Evolutionary conservation across 495 filamentous ascomycete species (phyloP).

Genomic region (Penicillium egyptiacum): DNA sequence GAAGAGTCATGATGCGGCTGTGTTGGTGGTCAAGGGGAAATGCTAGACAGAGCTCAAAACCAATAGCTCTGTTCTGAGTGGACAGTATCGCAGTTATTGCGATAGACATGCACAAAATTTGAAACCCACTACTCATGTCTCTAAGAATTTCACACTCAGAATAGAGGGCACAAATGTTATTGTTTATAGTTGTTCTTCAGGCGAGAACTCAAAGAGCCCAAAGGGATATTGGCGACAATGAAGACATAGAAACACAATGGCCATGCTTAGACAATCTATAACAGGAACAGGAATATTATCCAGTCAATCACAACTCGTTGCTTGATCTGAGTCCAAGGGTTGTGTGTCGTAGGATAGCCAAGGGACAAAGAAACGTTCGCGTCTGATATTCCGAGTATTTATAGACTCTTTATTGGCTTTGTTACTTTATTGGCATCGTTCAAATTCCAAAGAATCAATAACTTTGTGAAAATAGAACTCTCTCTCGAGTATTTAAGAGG

Average conservation of each 20-base stretch:
- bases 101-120: neutral
- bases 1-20: constrained; percentile 51
- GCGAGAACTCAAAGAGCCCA: neutral
- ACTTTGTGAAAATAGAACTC: neutral
- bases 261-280: neutral
- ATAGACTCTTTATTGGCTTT: neutral
- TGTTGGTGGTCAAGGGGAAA: constrained; percentile 37
- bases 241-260: neutral
- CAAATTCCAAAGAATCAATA: neutral
- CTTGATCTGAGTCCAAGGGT: neutral
- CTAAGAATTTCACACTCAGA: neutral
- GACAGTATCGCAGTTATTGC: neutral
- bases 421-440: neutral
- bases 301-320: neutral
- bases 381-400: neutral
- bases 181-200: neutral
- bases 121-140: too few species aligned
- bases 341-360: neutral
- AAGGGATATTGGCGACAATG: neutral
- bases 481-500: neutral
- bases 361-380: neutral
- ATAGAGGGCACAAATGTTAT: neutral
- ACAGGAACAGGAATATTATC: neutral
- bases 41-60: constrained; percentile 23
- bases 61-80: neutral